Evolutionary conservation across 225 moss, liverwort and hornwort genomes (phyloP).

Genomic region (Rhytidiadelphus loreus): DNA sequence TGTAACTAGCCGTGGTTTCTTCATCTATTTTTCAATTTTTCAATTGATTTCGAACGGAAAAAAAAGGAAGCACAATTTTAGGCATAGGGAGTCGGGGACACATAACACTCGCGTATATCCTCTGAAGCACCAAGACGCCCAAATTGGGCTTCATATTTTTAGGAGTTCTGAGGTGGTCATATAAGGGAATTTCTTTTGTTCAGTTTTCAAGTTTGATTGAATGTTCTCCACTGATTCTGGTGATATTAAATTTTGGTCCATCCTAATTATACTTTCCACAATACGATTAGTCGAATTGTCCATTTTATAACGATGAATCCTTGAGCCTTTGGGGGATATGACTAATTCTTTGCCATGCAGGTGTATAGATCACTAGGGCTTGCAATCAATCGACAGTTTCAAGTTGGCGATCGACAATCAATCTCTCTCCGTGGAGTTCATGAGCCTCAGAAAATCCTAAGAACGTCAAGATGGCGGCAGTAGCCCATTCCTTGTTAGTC

Average conservation of each 20-base stretch:
- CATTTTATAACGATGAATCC: not conserved
- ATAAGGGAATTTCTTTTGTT: not conserved
- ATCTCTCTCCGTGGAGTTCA: not conserved
- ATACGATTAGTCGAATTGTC: not conserved
- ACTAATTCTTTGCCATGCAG: not conserved
- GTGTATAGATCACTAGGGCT: not conserved
- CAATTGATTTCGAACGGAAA: not conserved
- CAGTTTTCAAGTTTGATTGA: not conserved
- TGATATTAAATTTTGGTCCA: not conserved
- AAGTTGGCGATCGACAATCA: not conserved
- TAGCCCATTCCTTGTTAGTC: constrained; percentile 48
- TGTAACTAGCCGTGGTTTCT: not conserved
- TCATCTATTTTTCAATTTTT: not conserved
- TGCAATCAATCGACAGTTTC: not conserved
- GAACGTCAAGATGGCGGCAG: constrained; percentile 37
- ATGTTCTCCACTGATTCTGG: not conserved
- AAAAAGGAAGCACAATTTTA: too few relatives aligned
- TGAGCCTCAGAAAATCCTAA: constrained; percentile 4
- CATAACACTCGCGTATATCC: not conserved
- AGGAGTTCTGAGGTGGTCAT: not conserved
- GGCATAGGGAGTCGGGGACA: not conserved
- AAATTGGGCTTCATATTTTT: not conserved
- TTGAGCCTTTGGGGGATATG: not conserved
- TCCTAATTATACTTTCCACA: not conserved
- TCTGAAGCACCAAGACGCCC: not conserved